Percentiles rank a stretch among this genome's conserved stretches.
phyloP scores from a whole-genome alignment of 148 eudicot species.

The Oxyria digyna region DNA sequence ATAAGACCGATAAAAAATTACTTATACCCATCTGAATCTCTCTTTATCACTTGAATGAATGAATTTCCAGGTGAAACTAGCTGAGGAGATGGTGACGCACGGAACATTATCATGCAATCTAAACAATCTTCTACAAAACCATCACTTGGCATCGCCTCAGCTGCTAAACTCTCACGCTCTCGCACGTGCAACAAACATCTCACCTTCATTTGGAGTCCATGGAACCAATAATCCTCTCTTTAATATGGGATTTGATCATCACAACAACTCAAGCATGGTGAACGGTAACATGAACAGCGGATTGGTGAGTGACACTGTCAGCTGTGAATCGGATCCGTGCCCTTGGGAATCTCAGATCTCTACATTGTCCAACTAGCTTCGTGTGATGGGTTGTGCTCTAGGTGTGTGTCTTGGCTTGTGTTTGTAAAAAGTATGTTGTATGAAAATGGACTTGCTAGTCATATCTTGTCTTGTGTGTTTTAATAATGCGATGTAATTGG shows the following conservation, averaged over 20 bases:
- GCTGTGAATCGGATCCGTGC: slow-evolving; percentile 1
- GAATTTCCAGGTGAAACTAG: slow-evolving; percentile 63
- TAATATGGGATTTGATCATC: neutral
- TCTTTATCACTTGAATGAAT: neutral
- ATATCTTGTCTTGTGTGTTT: neutral
- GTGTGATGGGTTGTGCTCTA: neutral
- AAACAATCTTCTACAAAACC: slow-evolving; percentile 54
- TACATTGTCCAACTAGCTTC: slow-evolving; percentile 7
- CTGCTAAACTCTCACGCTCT: slow-evolving; percentile 23
- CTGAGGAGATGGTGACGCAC: slow-evolving; percentile 76
- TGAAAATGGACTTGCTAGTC: neutral
- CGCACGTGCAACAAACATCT: slow-evolving; percentile 21
- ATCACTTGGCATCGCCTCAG: slow-evolving; percentile 36
- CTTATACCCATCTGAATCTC: neutral
- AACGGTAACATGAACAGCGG: neutral
- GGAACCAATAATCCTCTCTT: slow-evolving; percentile 27
- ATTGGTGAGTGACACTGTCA: slow-evolving; percentile 4
- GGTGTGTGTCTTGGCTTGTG: neutral
- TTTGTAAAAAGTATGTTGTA: neutral
- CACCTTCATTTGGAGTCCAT: slow-evolving; percentile 32
- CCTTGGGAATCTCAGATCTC: slow-evolving; percentile 9
- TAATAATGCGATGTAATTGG: neutral
- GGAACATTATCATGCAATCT: slow-evolving; percentile 61
- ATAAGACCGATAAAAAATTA: too few relatives aligned
- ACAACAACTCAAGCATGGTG: neutral